Conservation (phyloP, 768 basidiomycete genomes). For the Serendipita vermifera region DNA sequence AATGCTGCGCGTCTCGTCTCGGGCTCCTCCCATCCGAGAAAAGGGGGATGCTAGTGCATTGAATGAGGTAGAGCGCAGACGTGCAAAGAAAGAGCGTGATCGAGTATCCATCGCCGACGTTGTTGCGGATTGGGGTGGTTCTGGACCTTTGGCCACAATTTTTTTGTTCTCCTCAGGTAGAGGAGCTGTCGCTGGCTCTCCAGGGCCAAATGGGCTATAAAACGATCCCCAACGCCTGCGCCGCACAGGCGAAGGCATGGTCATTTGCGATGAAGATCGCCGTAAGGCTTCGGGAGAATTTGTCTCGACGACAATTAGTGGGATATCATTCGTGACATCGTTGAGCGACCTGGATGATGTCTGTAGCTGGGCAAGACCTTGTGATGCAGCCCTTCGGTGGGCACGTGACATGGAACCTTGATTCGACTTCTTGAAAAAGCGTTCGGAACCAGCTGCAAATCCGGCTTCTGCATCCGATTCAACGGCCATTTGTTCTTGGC, state of each 20-base stretch:
- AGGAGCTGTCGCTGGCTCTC: background rate
- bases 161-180: background rate
- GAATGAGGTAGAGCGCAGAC: constrained; percentile 34
- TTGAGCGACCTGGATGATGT: too few relatives aligned
- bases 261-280: background rate
- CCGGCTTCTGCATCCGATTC: constrained; percentile 72
- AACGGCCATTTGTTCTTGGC: constrained; percentile 30
- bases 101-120: background rate
- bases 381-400: background rate
- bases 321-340: background rate
- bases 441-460: constrained; percentile 43
- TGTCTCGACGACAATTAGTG: background rate
- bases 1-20: constrained; percentile 18
- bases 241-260: background rate
- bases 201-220: constrained; percentile 1
- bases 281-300: background rate
- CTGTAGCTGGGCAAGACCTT: constrained; percentile 1
- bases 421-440: constrained; percentile 42
- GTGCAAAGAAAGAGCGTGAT: constrained; percentile 27
- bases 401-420: background rate
- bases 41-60: constrained; percentile 31
- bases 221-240: background rate
- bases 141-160: too few relatives aligned
- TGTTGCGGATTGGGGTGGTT: background rate
- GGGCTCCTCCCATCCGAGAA: constrained; percentile 16